These are phyloP conservation scores for Zelopaecilomyces penicillatus DNA, from an alignment of 2,329 filamentous ascomycete genomes.

Conservation along the genomic window DNA sequence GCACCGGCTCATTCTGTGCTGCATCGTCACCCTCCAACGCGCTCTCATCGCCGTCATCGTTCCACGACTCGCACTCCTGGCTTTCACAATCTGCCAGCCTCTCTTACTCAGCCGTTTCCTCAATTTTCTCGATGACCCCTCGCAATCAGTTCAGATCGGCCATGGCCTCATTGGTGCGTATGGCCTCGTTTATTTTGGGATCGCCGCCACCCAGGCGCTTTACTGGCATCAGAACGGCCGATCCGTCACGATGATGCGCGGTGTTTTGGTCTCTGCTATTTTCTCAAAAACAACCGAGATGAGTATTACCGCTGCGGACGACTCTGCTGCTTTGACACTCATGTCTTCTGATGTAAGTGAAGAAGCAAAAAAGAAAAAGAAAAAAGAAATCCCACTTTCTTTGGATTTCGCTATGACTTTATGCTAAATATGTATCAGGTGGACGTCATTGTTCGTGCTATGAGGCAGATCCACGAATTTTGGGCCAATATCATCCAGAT, in stretches of 20 bases:
- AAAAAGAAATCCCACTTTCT: not conserved
- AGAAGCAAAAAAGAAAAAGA: not conserved
- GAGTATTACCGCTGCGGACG: constrained; percentile 19
- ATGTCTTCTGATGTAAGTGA: constrained; percentile 32
- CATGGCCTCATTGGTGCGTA: constrained; percentile 26
- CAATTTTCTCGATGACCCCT: constrained; percentile 19
- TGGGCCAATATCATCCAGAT: constrained; percentile 30
- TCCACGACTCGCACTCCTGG: constrained; percentile 24
- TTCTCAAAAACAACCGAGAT: constrained; percentile 25
- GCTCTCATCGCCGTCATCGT: constrained; percentile 21
- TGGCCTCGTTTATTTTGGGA: constrained; percentile 22
- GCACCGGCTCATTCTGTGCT: constrained; percentile 20
- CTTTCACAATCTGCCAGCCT: constrained; percentile 29
- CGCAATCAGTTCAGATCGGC: constrained; percentile 17
- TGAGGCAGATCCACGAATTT: constrained; percentile 27
- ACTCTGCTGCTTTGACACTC: constrained; percentile 29
- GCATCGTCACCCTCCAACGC: constrained; percentile 19
- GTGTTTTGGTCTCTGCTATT: constrained; percentile 23
- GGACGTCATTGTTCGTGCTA: constrained; percentile 27
- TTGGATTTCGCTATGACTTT: not conserved
- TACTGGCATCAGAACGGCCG: constrained; percentile 25
- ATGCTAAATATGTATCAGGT: constrained; percentile 16
- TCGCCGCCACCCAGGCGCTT: constrained; percentile 22
- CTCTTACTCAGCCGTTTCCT: constrained; percentile 27
- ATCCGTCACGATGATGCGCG: constrained; percentile 23